Base-by-base conservation (phyloP, 78 protist genomes). In the Dictyostelium intermedium region DNA sequence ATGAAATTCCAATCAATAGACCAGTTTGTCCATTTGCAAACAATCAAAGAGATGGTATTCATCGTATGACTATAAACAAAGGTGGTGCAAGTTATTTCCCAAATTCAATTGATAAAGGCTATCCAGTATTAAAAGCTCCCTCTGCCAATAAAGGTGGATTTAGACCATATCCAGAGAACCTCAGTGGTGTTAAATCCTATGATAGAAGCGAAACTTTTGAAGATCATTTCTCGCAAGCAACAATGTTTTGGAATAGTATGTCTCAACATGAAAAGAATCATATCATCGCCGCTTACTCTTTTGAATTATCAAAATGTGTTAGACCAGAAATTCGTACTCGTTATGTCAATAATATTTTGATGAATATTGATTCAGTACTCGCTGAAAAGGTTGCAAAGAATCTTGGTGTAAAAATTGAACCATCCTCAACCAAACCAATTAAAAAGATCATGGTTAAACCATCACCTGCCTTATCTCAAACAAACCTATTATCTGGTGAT, bases 1-100 rank as follows among this genome's bases (percentile, higher is more conserved):
- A 78, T 77, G 81, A 91, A 91, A 83, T 91, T 18, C 95, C 95
- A 27, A 82, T 91, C 83, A 91, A 91, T 32, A 70, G 50, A 23
- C 91, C 91, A 10, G 35, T 85, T 3, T 91, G 95, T 35, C 95
- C 95, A 66, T 80, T 87, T 53, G 35, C 79, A 7, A 87, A 87
- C 69, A 78, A 47, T 89, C 93, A 87, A 83, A 50, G 93, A 73
- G 93, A 87, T 63, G 93, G 86, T 30, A 83, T 83, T 25, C 83
- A 78, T 32, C 20, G 86, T 23, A 14, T 16, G 61, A 87, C 83
- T 9, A 78, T 73, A 2, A 87, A 87, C 23, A 41, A 20, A 25
- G 45, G 77, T 41, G 20, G n/a, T 20, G 93, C 80, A 13, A 81
- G 41, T 1, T 87, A 87, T 41, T 73, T 56, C 34, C 93, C 93